Base-by-base conservation (phyloP, 2,329 filamentous ascomycete genomes). In the Cryphonectria carpinicola region DNA sequence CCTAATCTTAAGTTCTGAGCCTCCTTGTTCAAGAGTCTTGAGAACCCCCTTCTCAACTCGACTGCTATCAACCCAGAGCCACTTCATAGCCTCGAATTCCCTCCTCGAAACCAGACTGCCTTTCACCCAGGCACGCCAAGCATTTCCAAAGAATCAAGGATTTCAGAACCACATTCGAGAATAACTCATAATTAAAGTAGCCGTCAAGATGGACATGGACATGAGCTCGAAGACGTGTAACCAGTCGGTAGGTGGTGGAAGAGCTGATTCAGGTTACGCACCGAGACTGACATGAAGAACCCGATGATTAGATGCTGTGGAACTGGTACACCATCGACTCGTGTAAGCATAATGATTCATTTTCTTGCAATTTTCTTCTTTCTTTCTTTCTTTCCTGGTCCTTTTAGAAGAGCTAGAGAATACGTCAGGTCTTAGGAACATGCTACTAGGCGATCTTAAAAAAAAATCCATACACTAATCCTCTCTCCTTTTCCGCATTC, bases 251-350 rank as follows among this genome's bases (percentile, higher is more conserved):
- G 68, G 71, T 6, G 68, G 71, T 6, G 32, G 65, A 32, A 2
- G 8, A 43, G 22, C 32, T 13, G 11, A 1, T 6, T 10, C 8
- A 25, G 28, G 3, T 1, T 1, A 6, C 43, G 5, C n/a, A 39
- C n/a, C 19, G 22, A 43, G n/a, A 35, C 61, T 61, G 22, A 68
- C 37, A 60, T 4, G 3, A 6, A 6, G 28, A 2, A 13, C 4
- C 46, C 22, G 22, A 39, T 58, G 0, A 32, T 32, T 3, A 73
- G 71, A 73, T 73, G 71, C 25, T 71, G 41, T 73, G 71, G 71
- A 73, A 73, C 64, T 73, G 71, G 71, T 63, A 73, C 66, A 73
- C 71, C 39, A 71, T 73, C 46, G 71, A 73, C 54, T 71, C 71
- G 7, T 73, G 71, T 68, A n/a, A 68, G 66, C 13, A 52, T 22